Percentiles rank a stretch among this genome's conserved stretches.
Conservation (phyloP, 805 yeast genomes). For the Lipomyces sp. region DNA sequence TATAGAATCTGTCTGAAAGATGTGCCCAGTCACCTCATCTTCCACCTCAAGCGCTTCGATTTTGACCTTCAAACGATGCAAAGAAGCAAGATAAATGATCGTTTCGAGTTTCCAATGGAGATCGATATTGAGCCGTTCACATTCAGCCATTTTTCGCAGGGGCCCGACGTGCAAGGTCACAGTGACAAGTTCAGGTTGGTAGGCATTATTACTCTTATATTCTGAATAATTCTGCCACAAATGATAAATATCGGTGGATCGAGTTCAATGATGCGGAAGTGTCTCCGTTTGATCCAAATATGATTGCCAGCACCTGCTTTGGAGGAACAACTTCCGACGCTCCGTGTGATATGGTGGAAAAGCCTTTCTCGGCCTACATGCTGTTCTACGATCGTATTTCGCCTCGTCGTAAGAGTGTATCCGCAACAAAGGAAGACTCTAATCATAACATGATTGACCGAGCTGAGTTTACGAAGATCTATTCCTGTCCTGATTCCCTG, state of each 20-base stretch:
- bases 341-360: constrained; percentile 18
- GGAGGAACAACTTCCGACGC: constrained; percentile 24
- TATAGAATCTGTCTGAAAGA: constrained; percentile 28
- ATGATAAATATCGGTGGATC: constrained; percentile 22
- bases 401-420: neutral
- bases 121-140: constrained; percentile 28
- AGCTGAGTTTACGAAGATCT: neutral
- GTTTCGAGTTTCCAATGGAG: constrained; percentile 32
- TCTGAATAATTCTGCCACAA: constrained; percentile 13
- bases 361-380: constrained; percentile 35
- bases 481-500: constrained; percentile 2
- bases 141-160: constrained; percentile 13
- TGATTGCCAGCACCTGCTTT: constrained; percentile 24
- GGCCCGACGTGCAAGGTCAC: neutral
- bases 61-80: constrained; percentile 36
- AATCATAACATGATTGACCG: neutral
- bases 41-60: constrained; percentile 35
- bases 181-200: constrained; percentile 21
- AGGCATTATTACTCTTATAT: constrained; percentile 35
- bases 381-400: constrained; percentile 34
- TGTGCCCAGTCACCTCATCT: constrained; percentile 32
- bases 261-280: constrained; percentile 35
- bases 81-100: constrained; percentile 34
- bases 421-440: neutral
- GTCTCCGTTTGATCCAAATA: constrained; percentile 24